These are phyloP conservation scores for Umbilicus rupestris DNA, from an alignment of 164 flowering plant species.

Conservation along the genomic window DNA sequence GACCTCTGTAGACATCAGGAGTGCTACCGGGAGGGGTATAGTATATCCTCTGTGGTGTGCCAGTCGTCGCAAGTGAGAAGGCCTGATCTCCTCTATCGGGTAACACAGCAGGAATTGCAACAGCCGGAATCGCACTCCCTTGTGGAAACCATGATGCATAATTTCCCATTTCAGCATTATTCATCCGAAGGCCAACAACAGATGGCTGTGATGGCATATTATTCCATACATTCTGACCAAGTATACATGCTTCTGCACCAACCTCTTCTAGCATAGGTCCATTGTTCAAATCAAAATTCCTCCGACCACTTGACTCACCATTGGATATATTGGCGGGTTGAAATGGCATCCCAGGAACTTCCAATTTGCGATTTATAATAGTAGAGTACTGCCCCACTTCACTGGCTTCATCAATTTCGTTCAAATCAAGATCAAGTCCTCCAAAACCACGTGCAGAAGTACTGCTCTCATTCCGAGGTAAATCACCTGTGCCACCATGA, in stretches of 20 bases:
- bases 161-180: slow-evolving; percentile 35
- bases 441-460: slow-evolving; percentile 30
- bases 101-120: slow-evolving; percentile 47
- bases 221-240: slow-evolving; percentile 26
- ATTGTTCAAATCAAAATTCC: slow-evolving; percentile 85
- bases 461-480: slow-evolving; percentile 10
- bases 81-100: slow-evolving; percentile 60
- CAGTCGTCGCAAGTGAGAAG: slow-evolving; percentile 38
- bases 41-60: slow-evolving; percentile 45
- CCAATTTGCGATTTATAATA: slow-evolving; percentile 25
- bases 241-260: slow-evolving; percentile 27
- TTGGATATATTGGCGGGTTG: slow-evolving; percentile 26
- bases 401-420: slow-evolving; percentile 47
- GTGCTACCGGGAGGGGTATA: slow-evolving; percentile 33
- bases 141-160: slow-evolving; percentile 55
- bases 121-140: slow-evolving; percentile 43
- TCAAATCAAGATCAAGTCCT: slow-evolving; percentile 82
- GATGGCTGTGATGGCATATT: slow-evolving; percentile 27
- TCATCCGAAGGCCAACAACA: slow-evolving; percentile 40
- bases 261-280: slow-evolving; percentile 67
- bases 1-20: slow-evolving; percentile 54
- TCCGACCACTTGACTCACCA: slow-evolving; percentile 32
- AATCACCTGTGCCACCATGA: slow-evolving; percentile 15
- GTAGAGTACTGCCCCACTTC: slow-evolving; percentile 37
- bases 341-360: slow-evolving; percentile 16